Evolutionary conservation across 2,329 filamentous ascomycete genomes (phyloP), one percentile per base, ranked within the genome.

Genomic region (Pleoardoris graminearum): DNA sequence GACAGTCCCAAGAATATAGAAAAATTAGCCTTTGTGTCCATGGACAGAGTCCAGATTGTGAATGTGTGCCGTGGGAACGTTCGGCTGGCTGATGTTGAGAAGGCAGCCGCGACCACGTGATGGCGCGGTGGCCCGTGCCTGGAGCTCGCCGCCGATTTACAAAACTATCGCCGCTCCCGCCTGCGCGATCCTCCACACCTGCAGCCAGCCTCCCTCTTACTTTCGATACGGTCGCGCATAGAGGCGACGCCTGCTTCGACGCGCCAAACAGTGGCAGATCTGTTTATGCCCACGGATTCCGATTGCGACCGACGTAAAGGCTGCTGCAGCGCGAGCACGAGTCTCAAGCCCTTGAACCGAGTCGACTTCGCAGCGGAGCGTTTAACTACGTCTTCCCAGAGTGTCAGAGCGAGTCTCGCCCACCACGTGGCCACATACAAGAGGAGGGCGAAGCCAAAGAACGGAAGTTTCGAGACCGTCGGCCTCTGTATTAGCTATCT

Each of bases 151-250:
- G 46, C 37, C 32, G 46, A 48, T 41, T 48, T 48, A 21, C 27
- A 48, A 48, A 41, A 41, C 36, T 48, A 33, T 48, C 46, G 46
- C 46, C 46, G 46, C 44, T 47, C 46, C 35, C 46, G 32, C 46
- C 25, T 33, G 46, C 46, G 46, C 35, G 27, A 41, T 19, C 36
- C 25, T 41, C 17, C 35, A 41, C 46, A 41, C 16, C 36, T 48
- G 36, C 36, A 22, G 22, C 11, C 36, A 41, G 46, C 25, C 37
- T 48, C 25, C 23, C 36, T 27, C 19, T 36, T 16, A 23, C 14
- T 10, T 19, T 11, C 14, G 44, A 37, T n/a, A 36, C 33, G 44
- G 21, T 21, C 29, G 44, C 44, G 44, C n/a, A 47, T 37, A 29
- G 44, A 10, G 44, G 44, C 32, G 33, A 23, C 44, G 12, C 16